Base-by-base conservation (phyloP, 2,329 filamentous ascomycete species). In the Fusarium pilosicola region DNA sequence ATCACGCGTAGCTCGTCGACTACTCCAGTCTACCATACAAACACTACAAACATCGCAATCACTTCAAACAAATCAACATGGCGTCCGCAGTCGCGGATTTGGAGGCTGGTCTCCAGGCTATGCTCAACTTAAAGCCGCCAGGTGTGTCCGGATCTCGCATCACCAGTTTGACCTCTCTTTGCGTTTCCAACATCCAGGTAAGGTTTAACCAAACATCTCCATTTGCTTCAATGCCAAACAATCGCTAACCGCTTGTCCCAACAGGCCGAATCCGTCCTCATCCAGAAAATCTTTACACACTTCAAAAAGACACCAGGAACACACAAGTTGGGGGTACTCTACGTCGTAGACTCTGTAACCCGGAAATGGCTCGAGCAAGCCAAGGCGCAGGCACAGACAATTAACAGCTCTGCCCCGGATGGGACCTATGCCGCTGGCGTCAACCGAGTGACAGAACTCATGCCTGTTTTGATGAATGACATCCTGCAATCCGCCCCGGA, bases 281-380 rank as follows among this genome's bases (percentile, higher is more conserved):
- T 98, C 79, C 95, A 97, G 83, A 98, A 97, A 83, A 93, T 99
- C 80, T 97, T 94, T 85, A 97, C 95, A 76, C 95, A 98, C 81
- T 97, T 98, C 89, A 97, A 97, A 85, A 97, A 96, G 85, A 92
- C 95, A 77, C 94, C 94, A 69, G 91, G 91, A 82, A 97, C 95
- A 82, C 96, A 99, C 90, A 99, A 99, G 86, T 90, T 99, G 84
- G 96, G 96, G 85, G 95, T 98, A 81, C 92, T 99, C 86, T 99
- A 99, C 92, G 95, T 98, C 86, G 94, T 99, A 95, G 96, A 99
- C 89, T 97, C 96, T 88, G 95, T 99, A 90, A 96, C 95, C 84
- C 94, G 96, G 85, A 96, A 97, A 87, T 99, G 96, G 96, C 91
- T 97, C 87, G 96, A 98, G 84, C 93, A 95, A 85, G 96, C 96